Evolutionary conservation across 2,329 filamentous ascomycete species (phyloP), one percentile per base, ranked within the genome.

Genomic region (Talaromyces sp.): DNA sequence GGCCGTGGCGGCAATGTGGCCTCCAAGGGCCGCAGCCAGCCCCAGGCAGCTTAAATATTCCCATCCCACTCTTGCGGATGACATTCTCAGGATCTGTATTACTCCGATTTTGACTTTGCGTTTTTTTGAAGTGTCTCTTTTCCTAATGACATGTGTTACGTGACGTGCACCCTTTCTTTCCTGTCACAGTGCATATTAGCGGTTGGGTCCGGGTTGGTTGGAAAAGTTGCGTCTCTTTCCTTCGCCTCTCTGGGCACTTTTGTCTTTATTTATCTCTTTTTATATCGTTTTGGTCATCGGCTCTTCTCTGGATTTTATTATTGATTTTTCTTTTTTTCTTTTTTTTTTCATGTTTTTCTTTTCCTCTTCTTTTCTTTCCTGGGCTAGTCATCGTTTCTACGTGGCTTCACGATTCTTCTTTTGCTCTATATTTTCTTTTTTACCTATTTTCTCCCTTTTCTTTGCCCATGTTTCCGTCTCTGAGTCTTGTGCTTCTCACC

Each of bases 1-100:
- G 83, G 85, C 52, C 84, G 88, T 61, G 86, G 88, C 58, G 77
- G 81, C 62, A 84, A 82, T 60, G 81, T 74, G 50, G 70, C 75
- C 43, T 67, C 72, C 54, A 76, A 77, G 66, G 72, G 70, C 54
- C 76, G 77, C 61, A 76, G 70, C 63, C 75, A 78, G 60, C 52
- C 75, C 45, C 76, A 77, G 58, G 66, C 75, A 50, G 75, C 74
- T 59, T 78, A 70, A 73, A 58, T 40, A 29, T 19, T 30, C 16
- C 36, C 42, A 22, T 43, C 32, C 36, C 37, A 29, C 55, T 43
- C 46, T 55, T 51, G 44, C 49, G 43, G 54, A 55, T 62, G 57
- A 61, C 30, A 55, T 51, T 63, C 61, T 61, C 64, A 66, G 64
- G 65, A 62, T 65, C 66, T 72, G 69, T 73, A 71, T 72, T 70